phyloP scores from a whole-genome alignment of 495 filamentous ascomycete species.

The Annulohypoxylon bovei region DNA sequence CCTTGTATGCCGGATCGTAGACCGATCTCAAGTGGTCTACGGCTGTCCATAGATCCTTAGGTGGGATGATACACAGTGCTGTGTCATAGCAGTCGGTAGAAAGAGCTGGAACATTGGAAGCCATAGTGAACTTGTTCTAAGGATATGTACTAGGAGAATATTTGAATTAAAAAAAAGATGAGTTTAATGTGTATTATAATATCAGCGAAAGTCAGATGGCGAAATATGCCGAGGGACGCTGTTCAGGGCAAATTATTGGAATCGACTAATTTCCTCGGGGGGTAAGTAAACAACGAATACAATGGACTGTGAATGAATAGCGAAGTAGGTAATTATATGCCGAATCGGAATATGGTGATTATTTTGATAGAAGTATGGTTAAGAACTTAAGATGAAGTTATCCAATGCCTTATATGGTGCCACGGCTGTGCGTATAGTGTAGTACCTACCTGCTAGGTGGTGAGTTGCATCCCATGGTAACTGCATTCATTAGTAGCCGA shows the following conservation, averaged over 20 bases:
- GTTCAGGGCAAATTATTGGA: background rate
- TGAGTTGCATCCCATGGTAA: background rate
- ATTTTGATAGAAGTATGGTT: background rate
- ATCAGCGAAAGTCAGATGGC: background rate
- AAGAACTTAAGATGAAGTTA: background rate
- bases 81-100: constrained; percentile 55
- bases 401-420: background rate
- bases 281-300: background rate
- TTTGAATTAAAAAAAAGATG: background rate
- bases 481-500: background rate
- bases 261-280: background rate
- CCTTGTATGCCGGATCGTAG: constrained; percentile 64
- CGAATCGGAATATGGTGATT: background rate
- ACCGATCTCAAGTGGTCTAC: constrained; percentile 61
- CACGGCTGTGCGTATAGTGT: background rate
- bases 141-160: background rate
- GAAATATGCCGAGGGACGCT: background rate
- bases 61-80: constrained; percentile 62
- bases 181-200: background rate
- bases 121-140: constrained; percentile 25
- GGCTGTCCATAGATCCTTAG: constrained; percentile 49
- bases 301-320: background rate
- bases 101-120: constrained; percentile 8
- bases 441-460: background rate
- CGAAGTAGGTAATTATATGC: background rate